Evolutionary conservation across 257 asterid genomes (phyloP).

Genomic region (Solanum megistacrolobum): DNA sequence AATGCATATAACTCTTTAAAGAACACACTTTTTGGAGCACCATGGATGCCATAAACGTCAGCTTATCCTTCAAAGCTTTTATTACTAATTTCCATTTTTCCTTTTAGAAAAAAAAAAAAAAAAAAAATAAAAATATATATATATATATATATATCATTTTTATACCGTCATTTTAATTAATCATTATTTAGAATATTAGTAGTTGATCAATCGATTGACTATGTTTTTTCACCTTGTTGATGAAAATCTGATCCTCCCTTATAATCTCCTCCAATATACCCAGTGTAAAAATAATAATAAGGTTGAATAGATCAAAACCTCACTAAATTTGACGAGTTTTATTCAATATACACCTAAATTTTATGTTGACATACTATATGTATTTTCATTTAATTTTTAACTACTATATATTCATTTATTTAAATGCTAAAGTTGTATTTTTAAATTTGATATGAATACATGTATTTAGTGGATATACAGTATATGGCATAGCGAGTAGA

Average conservation of each 20-base stretch:
- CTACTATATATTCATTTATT: too few species aligned
- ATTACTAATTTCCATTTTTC: not conserved
- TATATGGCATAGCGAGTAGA: not conserved
- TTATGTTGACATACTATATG: too few species aligned
- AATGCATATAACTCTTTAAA: not conserved
- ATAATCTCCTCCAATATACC: not conserved
- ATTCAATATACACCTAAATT: not conserved
- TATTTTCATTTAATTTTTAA: not conserved
- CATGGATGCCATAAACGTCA: not conserved
- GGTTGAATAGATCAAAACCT: not conserved
- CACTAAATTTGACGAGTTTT: not conserved
- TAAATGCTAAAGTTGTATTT: not conserved
- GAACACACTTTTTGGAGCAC: constrained; percentile 1
- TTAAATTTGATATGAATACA: not conserved
- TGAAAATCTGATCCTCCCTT: not conserved
- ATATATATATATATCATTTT: too few species aligned
- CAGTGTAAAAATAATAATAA: too few species aligned
- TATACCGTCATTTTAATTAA: too few species aligned
- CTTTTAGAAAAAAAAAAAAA: not conserved
- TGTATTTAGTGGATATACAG: not conserved
- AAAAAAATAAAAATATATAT: too few species aligned
- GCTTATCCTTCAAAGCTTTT: not conserved
- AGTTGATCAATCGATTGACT: not conserved
- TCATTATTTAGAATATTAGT: not conserved
- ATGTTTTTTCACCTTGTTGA: not conserved